These are phyloP conservation scores for Jimgerdemannia lactiflua DNA, from an alignment of 192 early-diverging fungal species.

Conservation along the genomic window DNA sequence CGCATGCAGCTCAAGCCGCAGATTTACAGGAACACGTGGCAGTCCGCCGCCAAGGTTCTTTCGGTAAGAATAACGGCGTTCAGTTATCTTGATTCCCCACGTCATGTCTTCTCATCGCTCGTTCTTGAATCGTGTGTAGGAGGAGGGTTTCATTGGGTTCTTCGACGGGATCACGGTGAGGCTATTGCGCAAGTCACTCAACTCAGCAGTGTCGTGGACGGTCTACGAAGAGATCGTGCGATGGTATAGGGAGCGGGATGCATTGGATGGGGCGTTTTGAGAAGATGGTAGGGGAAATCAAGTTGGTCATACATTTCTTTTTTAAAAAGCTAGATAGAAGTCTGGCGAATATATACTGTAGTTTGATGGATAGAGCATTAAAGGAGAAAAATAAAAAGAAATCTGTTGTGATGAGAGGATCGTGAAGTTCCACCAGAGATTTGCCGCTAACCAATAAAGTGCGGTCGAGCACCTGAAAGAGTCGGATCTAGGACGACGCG, in stretches of 20 bases:
- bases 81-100: not conserved
- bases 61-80: slow-evolving; percentile 27
- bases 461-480: no score
- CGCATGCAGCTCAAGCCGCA: slow-evolving; percentile 85
- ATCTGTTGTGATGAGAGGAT: no score
- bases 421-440: no score
- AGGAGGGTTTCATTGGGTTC: slow-evolving; percentile 76
- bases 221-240: slow-evolving; percentile 83
- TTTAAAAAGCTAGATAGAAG: no score
- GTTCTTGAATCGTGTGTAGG: slow-evolving; percentile 33
- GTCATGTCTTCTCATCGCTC: not conserved
- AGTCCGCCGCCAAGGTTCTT: slow-evolving; percentile 43
- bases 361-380: no score
- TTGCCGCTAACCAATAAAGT: no score
- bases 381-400: no score
- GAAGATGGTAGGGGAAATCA: no score
- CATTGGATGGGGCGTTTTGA: not conserved
- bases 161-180: slow-evolving; percentile 83
- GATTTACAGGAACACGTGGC: slow-evolving; percentile 56
- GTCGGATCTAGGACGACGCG: no score
- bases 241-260: slow-evolving; percentile 20
- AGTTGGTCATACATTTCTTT: no score
- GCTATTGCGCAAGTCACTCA: slow-evolving; percentile 77
- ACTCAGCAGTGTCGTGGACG: slow-evolving; percentile 88
- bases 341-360: no score